A percentile compares a stretch with the other conserved stretches of the same genome.
These are phyloP conservation scores for Cryptosporidium sp. DNA, from an alignment of 169 alveolate genomes.

Conservation along the genomic window DNA sequence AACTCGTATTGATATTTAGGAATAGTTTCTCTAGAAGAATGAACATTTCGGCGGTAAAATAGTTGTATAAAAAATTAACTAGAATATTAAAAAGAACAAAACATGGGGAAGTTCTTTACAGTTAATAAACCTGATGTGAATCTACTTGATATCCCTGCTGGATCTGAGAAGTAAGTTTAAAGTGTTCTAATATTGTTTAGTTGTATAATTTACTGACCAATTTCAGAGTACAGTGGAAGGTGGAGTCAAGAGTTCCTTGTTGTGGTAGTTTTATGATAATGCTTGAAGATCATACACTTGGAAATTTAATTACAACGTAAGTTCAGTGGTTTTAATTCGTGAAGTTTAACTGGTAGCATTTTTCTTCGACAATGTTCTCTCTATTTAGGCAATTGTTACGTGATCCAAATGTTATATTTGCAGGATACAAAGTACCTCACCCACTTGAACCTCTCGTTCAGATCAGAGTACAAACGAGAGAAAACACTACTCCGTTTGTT, in stretches of 20 bases:
- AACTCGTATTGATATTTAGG: not conserved
- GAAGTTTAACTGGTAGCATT: not conserved
- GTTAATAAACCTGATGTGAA: slow-evolving; percentile 68
- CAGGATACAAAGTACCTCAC: slow-evolving; percentile 93
- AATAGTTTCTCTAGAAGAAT: not conserved
- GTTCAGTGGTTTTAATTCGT: not conserved
- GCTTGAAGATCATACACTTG: slow-evolving; percentile 93
- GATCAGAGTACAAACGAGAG: slow-evolving; percentile 77
- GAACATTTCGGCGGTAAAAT: not conserved
- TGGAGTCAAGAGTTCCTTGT: slow-evolving; percentile 89
- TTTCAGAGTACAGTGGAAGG: slow-evolving; percentile 86
- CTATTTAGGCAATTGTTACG: slow-evolving; percentile 84
- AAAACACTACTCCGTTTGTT: slow-evolving; percentile 74
- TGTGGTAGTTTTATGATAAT: slow-evolving; percentile 90
- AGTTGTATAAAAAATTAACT: not conserved
- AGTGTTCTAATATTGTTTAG: not conserved
- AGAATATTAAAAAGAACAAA: not conserved
- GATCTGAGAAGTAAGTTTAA: slow-evolving; percentile 70
- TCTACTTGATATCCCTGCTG: slow-evolving; percentile 58
- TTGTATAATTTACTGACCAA: not conserved
- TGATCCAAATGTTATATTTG: slow-evolving; percentile 90
- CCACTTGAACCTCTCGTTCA: slow-evolving; percentile 88
- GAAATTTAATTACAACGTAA: slow-evolving; percentile 88
- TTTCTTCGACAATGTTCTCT: not conserved
- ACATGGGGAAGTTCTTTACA: slow-evolving; percentile 62